phyloP scores from a whole-genome alignment of 495 filamentous ascomycete genomes.

The Eremomyces bilateralis region DNA sequence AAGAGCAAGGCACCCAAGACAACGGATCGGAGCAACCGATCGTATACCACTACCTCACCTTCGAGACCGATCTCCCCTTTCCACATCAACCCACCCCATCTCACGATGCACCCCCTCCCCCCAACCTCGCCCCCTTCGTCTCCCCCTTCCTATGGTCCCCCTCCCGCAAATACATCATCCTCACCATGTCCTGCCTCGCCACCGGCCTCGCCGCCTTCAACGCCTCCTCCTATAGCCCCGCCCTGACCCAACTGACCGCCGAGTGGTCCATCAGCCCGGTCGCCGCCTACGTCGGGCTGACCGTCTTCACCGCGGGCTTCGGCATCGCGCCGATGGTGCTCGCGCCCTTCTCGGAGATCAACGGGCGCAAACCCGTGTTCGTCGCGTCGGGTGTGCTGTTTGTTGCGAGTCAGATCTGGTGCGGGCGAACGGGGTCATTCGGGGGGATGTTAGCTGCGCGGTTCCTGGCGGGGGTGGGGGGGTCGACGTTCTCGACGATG shows the following conservation, averaged over 20 bases:
- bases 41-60: slow-evolving; percentile 48
- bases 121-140: slow-evolving; percentile 42
- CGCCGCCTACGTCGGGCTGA: slow-evolving; percentile 55
- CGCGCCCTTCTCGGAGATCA: slow-evolving; percentile 77
- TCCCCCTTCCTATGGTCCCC: slow-evolving; percentile 57
- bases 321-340: slow-evolving; percentile 73
- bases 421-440: slow-evolving; percentile 49
- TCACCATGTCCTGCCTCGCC: slow-evolving; percentile 51
- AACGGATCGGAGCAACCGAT: too few relatives aligned
- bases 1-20: too few relatives aligned
- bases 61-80: slow-evolving; percentile 41
- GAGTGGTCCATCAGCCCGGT: slow-evolving; percentile 41
- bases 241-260: slow-evolving; percentile 34
- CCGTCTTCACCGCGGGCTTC: slow-evolving; percentile 66
- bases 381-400: slow-evolving; percentile 49
- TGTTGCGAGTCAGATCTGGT: slow-evolving; percentile 46
- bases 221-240: slow-evolving; percentile 59
- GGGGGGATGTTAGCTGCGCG: slow-evolving; percentile 57
- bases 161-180: slow-evolving; percentile 45
- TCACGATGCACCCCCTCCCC: slow-evolving; percentile 24
- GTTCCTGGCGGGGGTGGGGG: slow-evolving; percentile 54
- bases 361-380: slow-evolving; percentile 62
- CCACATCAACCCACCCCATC: slow-evolving; percentile 26
- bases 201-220: slow-evolving; percentile 64
- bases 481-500: slow-evolving; percentile 74